Base-by-base conservation (phyloP, 192 early-diverging fungal genomes). In the Backusella sp. region DNA sequence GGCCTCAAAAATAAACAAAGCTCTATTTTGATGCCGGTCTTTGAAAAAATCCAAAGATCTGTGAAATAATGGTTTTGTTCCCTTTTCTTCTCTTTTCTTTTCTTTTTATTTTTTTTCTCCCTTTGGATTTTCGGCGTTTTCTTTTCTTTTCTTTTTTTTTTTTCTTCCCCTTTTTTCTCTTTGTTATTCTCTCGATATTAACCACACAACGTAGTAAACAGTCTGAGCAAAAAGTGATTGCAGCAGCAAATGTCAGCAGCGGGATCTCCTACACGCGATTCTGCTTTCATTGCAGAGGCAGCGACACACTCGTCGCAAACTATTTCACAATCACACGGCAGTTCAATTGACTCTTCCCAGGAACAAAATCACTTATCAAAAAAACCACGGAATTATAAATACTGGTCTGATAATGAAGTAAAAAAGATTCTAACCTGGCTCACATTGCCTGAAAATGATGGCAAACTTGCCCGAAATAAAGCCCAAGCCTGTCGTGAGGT, bases 361-460 rank as follows among this genome's bases (percentile, higher is more conserved):
- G 66, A 68, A 68, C 66, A 68, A 62, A 62, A 28, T 19, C 15
- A 68, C n/a, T 8, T 30, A 68, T 68, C 66, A 68, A 68, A 68
- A 19, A 68, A 68, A 15, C 66, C 66, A 35, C 66, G 66, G 1
- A 68, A 68, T 36, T 68, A 68, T 68, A 68, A 68, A 36, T 68
- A 68, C 36, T 68, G 66, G 66, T 68, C 66, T 35, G 66, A 68
- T 36, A 36, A 21, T 68, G 66, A 68, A 68, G 66, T 68, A 21
- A 32, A 36, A 19, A 68, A 68, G 32, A 68, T 68, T 7, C 35
- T 68, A n/a, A 32, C 14, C 17, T 68, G 66, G 66, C 35, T 68
- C 12, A 68, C 4, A 32, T 68, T 68, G 17, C 66, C 66, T 36
- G 66, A 32, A 68, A 68, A 68, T 35, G 66, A 68, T 0, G 66